phyloP scores from a whole-genome alignment of 1,284 basidiomycete species.

The Malassezia sympodialis region DNA sequence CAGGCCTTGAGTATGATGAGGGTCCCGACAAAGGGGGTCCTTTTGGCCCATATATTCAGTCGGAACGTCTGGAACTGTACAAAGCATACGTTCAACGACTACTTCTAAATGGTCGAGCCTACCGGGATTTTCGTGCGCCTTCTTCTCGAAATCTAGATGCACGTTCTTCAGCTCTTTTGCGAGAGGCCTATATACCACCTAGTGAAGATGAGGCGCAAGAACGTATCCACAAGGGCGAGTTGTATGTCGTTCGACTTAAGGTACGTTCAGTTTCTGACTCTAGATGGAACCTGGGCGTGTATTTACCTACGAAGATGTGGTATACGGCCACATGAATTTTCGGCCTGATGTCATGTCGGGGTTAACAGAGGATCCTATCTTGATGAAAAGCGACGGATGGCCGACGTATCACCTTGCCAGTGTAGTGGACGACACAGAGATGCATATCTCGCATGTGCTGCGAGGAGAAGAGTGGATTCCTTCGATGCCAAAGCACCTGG shows the following conservation, averaged over 20 bases:
- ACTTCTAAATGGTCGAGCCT: slow-evolving; percentile 74
- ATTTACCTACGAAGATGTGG: slow-evolving; percentile 54
- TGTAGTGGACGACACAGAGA: slow-evolving; percentile 87
- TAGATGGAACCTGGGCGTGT: slow-evolving; percentile 10
- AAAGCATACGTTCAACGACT: slow-evolving; percentile 63
- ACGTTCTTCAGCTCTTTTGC: slow-evolving; percentile 63
- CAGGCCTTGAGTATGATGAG: slow-evolving; percentile 82
- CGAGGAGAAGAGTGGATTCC: slow-evolving; percentile 97
- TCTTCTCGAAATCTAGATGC: slow-evolving; percentile 57
- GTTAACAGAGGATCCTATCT: slow-evolving; percentile 67
- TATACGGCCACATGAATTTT: slow-evolving; percentile 66
- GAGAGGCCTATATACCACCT: slow-evolving; percentile 66
- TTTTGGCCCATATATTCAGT: slow-evolving; percentile 54
- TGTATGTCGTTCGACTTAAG: slow-evolving; percentile 73
- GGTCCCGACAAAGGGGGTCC: slow-evolving; percentile 55
- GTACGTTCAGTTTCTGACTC: slow-evolving; percentile 51
- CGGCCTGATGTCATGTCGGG: slow-evolving; percentile 42
- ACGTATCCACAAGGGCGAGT: slow-evolving; percentile 64
- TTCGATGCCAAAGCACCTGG: slow-evolving; percentile 82
- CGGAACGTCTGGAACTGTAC: slow-evolving; percentile 77
- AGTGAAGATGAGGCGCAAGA: slow-evolving; percentile 67
- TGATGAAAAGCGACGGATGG: slow-evolving; percentile 82
- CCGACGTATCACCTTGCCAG: slow-evolving; percentile 95
- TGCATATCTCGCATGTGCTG: slow-evolving; percentile 90
- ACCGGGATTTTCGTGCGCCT: slow-evolving; percentile 76